These are phyloP conservation scores for Phytophthora vignae DNA, from an alignment of 352 stramenopile genomes.

Conservation along the genomic window DNA sequence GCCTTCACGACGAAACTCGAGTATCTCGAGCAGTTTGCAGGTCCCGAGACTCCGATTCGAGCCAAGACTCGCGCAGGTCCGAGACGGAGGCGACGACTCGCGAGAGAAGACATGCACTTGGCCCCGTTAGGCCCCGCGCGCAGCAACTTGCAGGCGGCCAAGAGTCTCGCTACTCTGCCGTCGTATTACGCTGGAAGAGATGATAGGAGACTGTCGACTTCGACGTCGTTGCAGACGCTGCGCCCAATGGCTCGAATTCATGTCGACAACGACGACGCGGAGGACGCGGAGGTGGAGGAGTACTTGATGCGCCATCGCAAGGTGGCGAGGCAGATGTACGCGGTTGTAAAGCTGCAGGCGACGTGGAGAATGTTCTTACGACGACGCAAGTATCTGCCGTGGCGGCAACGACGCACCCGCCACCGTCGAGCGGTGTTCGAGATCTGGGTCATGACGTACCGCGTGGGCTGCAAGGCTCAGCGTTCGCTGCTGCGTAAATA, in stretches of 20 bases:
- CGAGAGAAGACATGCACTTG: slow-evolving; percentile 27
- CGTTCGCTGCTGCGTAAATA: slow-evolving; percentile 46
- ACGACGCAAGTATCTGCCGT: slow-evolving; percentile 54
- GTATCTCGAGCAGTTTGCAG: slow-evolving; percentile 41
- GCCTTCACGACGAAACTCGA: slow-evolving; percentile 44
- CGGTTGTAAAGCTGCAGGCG: slow-evolving; percentile 56
- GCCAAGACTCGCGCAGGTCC: slow-evolving; percentile 25
- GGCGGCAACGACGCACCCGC: slow-evolving; percentile 43
- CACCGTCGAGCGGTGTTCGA: slow-evolving; percentile 49
- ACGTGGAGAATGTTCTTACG: slow-evolving; percentile 61
- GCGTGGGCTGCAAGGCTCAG: slow-evolving; percentile 45
- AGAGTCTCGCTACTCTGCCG: slow-evolving; percentile 15
- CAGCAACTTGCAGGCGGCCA: slow-evolving; percentile 19
- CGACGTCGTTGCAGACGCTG: slow-evolving; percentile 28
- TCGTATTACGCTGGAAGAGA: neutral
- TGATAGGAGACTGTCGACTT: slow-evolving; percentile 13
- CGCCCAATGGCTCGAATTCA: neutral
- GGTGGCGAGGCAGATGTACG: slow-evolving; percentile 29
- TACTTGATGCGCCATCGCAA: slow-evolving; percentile 29
- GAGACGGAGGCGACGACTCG: slow-evolving; percentile 24
- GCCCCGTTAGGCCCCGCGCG: slow-evolving; percentile 12
- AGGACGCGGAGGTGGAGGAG: slow-evolving; percentile 33
- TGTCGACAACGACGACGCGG: slow-evolving; percentile 24
- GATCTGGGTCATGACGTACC: slow-evolving; percentile 57
- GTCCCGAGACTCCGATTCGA: neutral